Evolutionary conservation across 176 grass and related monocot genomes (phyloP).

Genomic region (Ampelocalamus luodianensis): DNA sequence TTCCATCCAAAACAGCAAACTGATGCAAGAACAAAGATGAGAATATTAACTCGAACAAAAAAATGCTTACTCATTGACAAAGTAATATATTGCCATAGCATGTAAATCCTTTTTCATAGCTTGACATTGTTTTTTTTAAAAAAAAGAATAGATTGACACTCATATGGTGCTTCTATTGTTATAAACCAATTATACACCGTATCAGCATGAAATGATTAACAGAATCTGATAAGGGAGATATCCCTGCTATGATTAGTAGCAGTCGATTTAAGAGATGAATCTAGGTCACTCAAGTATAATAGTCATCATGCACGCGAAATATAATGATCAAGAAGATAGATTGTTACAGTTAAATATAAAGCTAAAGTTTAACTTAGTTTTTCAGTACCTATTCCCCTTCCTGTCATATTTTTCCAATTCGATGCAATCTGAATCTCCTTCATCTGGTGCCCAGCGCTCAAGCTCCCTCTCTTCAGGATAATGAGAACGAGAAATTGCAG

Average conservation of each 20-base stretch:
- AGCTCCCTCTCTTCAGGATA: conserved; percentile 87
- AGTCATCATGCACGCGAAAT: background rate
- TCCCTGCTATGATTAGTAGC: background rate
- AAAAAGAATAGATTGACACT: background rate
- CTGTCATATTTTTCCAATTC: conserved; percentile 85
- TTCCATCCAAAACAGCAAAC: conserved; percentile 24
- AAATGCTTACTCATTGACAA: background rate
- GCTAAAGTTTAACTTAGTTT: conserved; percentile 2
- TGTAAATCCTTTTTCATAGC: background rate
- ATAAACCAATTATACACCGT: background rate
- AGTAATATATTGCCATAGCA: background rate
- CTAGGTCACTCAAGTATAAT: background rate
- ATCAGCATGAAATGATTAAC: conserved; percentile 26
- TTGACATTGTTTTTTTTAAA: background rate
- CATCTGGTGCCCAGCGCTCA: conserved; percentile 90
- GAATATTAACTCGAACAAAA: background rate
- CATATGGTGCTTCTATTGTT: background rate
- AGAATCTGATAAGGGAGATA: conserved; percentile 19
- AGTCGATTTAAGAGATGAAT: background rate
- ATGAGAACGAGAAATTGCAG: conserved; percentile 85
- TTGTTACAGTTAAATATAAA: conserved; percentile 26
- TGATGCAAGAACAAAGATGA: background rate
- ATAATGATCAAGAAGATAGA: conserved; percentile 1
- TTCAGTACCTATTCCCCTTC: conserved; percentile 73
- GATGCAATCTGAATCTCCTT: conserved; percentile 76